phyloP scores from a whole-genome alignment of 352 stramenopile species.

The Elongisporangium undulatum region DNA sequence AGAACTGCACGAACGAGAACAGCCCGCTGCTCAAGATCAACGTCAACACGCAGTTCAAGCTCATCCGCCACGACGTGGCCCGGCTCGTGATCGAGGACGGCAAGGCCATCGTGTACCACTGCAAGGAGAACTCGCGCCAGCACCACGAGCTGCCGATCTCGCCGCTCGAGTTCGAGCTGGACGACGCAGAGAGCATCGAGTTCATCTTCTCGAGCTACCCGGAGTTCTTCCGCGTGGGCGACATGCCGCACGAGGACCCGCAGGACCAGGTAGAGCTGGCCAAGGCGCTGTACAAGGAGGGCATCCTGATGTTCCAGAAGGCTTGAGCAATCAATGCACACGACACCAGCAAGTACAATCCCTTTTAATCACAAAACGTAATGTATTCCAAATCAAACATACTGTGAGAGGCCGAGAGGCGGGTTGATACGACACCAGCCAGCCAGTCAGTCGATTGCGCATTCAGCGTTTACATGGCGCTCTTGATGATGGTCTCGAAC shows the following conservation, averaged over 20 bases:
- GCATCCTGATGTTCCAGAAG: slow-evolving; percentile 74
- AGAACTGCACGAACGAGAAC: slow-evolving; percentile 74
- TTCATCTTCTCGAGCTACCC: slow-evolving; percentile 74
- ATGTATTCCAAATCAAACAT: slow-evolving; percentile 1
- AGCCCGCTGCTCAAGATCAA: slow-evolving; percentile 78
- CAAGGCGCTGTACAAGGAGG: slow-evolving; percentile 73
- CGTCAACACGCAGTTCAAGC: slow-evolving; percentile 72
- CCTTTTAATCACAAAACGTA: not conserved
- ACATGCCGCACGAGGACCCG: slow-evolving; percentile 68
- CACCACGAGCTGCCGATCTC: slow-evolving; percentile 69
- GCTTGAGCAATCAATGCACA: slow-evolving; percentile 15
- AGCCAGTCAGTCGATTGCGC: not conserved
- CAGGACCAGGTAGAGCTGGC: slow-evolving; percentile 67
- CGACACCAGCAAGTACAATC: not conserved
- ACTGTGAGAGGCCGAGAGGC: not conserved
- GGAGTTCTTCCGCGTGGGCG: slow-evolving; percentile 69
- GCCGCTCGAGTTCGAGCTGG: slow-evolving; percentile 73
- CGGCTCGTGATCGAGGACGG: slow-evolving; percentile 73
- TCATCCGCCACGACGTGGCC: slow-evolving; percentile 63
- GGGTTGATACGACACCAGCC: not conserved
- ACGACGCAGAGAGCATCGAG: slow-evolving; percentile 78
- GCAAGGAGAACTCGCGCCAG: slow-evolving; percentile 71
- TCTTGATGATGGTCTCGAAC: slow-evolving; percentile 86
- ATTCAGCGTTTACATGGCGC: slow-evolving; percentile 31
- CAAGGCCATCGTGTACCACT: slow-evolving; percentile 77